phyloP scores from a whole-genome alignment of 2,329 filamentous ascomycete genomes.

The Cladosporium oxysporum region DNA sequence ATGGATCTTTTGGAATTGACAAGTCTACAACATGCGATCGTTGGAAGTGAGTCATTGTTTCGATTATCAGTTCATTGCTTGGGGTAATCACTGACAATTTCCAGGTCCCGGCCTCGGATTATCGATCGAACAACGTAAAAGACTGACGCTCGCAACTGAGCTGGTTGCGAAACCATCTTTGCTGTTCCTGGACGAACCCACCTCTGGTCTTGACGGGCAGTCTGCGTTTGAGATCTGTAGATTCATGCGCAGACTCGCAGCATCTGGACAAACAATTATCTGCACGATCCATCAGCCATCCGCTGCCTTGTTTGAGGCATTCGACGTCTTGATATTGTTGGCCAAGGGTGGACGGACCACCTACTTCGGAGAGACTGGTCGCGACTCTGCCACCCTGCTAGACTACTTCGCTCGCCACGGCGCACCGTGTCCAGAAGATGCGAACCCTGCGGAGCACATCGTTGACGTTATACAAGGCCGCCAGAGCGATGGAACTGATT shows the following conservation, averaged over 20 bases:
- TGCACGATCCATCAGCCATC: constrained; percentile 73
- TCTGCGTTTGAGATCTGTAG: constrained; percentile 55
- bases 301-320: constrained; percentile 65
- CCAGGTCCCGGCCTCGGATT: constrained; percentile 8
- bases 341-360: constrained; percentile 65
- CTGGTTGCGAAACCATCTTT: constrained; percentile 60
- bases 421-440: constrained; percentile 52
- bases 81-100: background rate
- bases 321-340: constrained; percentile 66
- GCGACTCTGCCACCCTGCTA: constrained; percentile 43
- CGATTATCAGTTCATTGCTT: background rate
- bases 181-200: constrained; percentile 65
- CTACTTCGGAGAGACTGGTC: constrained; percentile 63
- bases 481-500: constrained; percentile 49
- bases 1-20: constrained; percentile 15
- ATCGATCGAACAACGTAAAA: constrained; percentile 59
- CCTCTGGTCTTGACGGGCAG: constrained; percentile 69
- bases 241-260: constrained; percentile 66
- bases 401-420: constrained; percentile 57
- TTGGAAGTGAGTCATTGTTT: background rate
- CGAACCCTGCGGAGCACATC: constrained; percentile 58
- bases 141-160: constrained; percentile 59
- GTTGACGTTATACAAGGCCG: constrained; percentile 41
- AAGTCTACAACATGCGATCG: constrained; percentile 4
- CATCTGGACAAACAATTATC: constrained; percentile 66